Base-by-base conservation (phyloP, 2,329 filamentous ascomycete genomes). In the Exophiala bonariae region DNA sequence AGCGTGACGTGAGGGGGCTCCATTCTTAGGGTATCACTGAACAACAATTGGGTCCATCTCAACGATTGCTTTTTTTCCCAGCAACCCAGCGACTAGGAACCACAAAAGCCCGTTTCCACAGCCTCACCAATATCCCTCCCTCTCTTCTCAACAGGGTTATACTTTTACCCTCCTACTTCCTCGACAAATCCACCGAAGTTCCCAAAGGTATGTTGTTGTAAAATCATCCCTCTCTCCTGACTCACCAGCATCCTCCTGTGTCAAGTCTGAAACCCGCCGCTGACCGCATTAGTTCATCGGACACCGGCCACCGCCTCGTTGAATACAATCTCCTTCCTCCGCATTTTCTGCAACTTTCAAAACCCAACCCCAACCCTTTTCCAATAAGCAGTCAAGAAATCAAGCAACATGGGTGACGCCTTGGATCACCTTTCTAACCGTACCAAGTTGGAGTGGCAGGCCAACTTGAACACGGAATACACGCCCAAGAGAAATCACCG, bases 401-500 rank as follows among this genome's bases (percentile, higher is more conserved):
- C 14, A 47, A 30, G 31, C 31, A 42, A 34, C 63, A 84, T 83
- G 80, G 79, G 79, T 49, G 86, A 84, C 66, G 86, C 90, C 69
- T 81, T 93, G 68, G 88, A 95, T 71, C 90, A 96, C 74, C 83
- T 96, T 68, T 81, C 82, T 67, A 83, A 87, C 66, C 85, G 87
- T 70, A 85, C 83, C 63, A 77, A 81, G 69, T 76, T 82, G 63
- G 81, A 86, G 72, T 86, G 83, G 83, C 77, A 83, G 64, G 80
- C 81, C 67, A 78, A 82, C 71, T 87, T 99, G 67, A 86, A 96
- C 78, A 96, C 92, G 59, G 87, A 93, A 67, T 90, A 86, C 76
- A 79, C 81, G 62, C 91, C 92, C 47, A 81, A 85, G 63, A 88
- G 86, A 74, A 91, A 95, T 78, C 95, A 93, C 75, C 89, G 93